Evolutionary conservation across 1,139 yeast species (phyloP).

Genomic region (Geotrichum restrictum): DNA sequence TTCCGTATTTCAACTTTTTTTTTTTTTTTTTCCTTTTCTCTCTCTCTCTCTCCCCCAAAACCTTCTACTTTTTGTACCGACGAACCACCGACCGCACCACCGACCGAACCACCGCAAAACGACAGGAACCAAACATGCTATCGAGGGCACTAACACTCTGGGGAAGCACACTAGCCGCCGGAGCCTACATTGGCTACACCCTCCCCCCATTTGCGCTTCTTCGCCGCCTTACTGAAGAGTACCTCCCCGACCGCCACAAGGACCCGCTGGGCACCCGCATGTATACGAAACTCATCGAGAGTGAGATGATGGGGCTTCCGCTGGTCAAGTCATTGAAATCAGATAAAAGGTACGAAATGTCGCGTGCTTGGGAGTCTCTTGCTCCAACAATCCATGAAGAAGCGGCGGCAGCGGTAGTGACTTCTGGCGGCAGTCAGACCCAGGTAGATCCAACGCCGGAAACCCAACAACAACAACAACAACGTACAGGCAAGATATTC

Average conservation of each 20-base stretch:
- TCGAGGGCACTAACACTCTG: not conserved
- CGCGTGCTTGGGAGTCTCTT: constrained; percentile 16
- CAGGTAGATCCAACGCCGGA: too few relatives aligned
- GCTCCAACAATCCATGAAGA: not conserved
- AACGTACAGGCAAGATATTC: constrained; percentile 12
- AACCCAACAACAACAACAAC: too few relatives aligned
- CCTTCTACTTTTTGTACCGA: not conserved
- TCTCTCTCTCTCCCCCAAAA: not conserved
- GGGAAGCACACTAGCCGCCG: constrained; percentile 3
- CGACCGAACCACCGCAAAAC: too few relatives aligned
- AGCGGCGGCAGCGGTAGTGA: too few relatives aligned
- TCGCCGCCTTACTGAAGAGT: constrained; percentile 6
- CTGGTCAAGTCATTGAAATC: constrained; percentile 11
- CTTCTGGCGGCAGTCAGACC: too few relatives aligned
- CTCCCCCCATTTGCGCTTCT: constrained; percentile 16
- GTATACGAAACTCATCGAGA: constrained; percentile 14
- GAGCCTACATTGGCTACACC: constrained; percentile 11
- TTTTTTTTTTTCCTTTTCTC: not conserved
- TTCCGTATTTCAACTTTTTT: not conserved
- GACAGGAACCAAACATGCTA: too few relatives aligned
- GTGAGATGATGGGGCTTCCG: constrained; percentile 15
- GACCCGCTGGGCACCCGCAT: constrained; percentile 11
- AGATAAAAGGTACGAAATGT: constrained; percentile 5
- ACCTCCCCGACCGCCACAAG: constrained; percentile 7
- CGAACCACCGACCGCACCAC: not conserved